Conservation (phyloP, 208 protist genomes). For the Acanthamoeba sp. region DNA sequence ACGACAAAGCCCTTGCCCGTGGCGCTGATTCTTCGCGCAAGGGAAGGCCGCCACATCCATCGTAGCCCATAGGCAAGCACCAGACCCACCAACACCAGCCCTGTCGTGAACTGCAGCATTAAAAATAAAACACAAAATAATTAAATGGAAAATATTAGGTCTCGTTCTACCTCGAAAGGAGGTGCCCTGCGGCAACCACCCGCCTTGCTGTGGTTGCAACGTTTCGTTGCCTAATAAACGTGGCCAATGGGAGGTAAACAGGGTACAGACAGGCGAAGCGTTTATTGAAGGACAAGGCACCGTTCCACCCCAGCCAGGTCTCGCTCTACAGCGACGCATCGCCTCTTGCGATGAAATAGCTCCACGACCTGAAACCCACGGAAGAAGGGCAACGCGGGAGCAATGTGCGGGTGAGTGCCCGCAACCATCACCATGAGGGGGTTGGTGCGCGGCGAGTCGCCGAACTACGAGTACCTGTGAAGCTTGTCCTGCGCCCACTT, state of each 20-base stretch:
- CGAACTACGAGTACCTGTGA: not conserved
- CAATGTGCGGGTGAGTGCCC: no score
- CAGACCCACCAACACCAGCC: not conserved
- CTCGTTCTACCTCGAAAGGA: no score
- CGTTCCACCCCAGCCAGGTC: slow-evolving; percentile 35
- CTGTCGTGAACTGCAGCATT: not conserved
- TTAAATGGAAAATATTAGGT: no score
- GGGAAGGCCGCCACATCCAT: not conserved
- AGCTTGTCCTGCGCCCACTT: slow-evolving; percentile 44
- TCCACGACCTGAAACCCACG: not conserved
- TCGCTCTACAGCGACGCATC: not conserved
- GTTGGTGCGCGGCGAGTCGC: no score
- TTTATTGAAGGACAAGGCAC: slow-evolving; percentile 34
- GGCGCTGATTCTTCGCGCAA: not conserved
- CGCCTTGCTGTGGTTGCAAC: no score
- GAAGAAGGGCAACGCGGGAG: not conserved
- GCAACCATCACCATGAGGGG: not conserved
- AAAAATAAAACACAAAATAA: no score
- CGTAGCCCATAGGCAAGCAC: slow-evolving; percentile 27
- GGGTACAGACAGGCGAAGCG: no score
- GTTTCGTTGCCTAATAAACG: no score
- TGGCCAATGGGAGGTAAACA: no score
- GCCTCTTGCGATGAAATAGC: not conserved
- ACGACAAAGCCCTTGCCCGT: slow-evolving; percentile 34
- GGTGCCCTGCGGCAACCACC: no score